Evolutionary conservation across 2,329 filamentous ascomycete species (phyloP), one percentile per base, ranked within the genome.

Genomic region (Aspergillus arachidicola): DNA sequence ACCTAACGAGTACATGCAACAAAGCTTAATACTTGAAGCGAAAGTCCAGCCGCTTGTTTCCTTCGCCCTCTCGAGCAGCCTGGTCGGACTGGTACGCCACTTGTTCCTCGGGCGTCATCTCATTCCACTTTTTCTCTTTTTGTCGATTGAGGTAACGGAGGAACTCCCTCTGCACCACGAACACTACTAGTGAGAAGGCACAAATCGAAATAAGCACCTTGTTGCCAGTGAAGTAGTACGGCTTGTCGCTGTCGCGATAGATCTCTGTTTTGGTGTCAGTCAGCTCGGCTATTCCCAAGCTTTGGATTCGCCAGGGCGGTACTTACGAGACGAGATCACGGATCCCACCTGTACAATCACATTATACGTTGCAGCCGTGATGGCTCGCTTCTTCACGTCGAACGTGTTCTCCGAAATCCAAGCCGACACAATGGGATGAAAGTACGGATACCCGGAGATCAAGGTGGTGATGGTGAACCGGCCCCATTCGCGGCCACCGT

Each of bases 161-260:
- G 38, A 77, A 80, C 62, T 81, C 73, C 19, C 84, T 76, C 68
- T 85, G 83, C 1, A 72, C 72, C 36, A 86, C 19, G 51, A 87
- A 85, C 0, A 80, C 70, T 0, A 81, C 75, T 12, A 87, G 69
- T 0, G 80, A 74, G 3, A 86, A 73, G 0, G 76, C 80, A 26
- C 82, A 80, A 48, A 87, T 83, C 0, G 81, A 79, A 4, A 87
- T 78, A 50, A 85, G 78, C 10, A 86, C 81, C 12, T 77, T 83
- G 73, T 87, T 86, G 4, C 85, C 85, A 14, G 67, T 77, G 66
- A 84, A 82, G 71, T 86, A 87, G 70, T 85, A 86, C 0, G 84
- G 84, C 0, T 74, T 71, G 58, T 86, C 85, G 66, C 78, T 79
- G 1, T 71, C 69, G 21, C 83, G 79, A 66, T 86, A 86, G 62